Base-by-base conservation (phyloP, 2,329 filamentous ascomycete genomes). In the Nothophoma quercina region DNA sequence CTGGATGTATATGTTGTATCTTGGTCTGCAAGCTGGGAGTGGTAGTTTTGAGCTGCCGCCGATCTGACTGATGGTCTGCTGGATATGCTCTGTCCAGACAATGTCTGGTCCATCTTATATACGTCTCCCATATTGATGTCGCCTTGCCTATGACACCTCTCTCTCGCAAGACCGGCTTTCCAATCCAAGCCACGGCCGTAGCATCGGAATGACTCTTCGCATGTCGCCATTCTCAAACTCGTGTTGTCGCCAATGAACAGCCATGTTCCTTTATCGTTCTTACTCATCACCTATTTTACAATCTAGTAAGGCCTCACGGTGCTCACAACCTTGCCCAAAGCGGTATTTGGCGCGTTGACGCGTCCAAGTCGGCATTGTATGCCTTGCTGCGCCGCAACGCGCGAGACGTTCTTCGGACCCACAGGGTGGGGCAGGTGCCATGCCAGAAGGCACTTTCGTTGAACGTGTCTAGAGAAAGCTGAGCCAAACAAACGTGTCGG, bases 191-290 rank as follows among this genome's bases (percentile, higher is more conserved):
- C n/a, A n/a, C n/a, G n/a, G n/a, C n/a, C n/a, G n/a, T n/a, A n/a
- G n/a, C n/a, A n/a, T 19, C 22, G 40, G 28, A 51, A 51, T 44
- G 48, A 51, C 48, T 51, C 40, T 51, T 44, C 16, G n/a, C n/a
- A n/a, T n/a, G n/a, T n/a, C n/a, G n/a, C n/a, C n/a, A n/a, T n/a
- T n/a, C n/a, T n/a, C n/a, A n/a, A n/a, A 16, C 32, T 32, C 15
- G 25, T 22, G 42, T 25, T 23, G 21, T 41, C 29, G 35, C 35
- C 36, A 48, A 35, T 47, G 18, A 33, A 33, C 5, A 5, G 3
- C n/a, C 18, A 9, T 12, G 10, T 12, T 33, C 8, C 28, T 19
- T 26, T 16, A 19, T 6, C 29, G 16, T 32, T 16, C 29, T 32
- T 18, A 16, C 8, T 5, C 5, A 32, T 12, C 33, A 35, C 4